Percentiles rank a stretch among this genome's conserved stretches.
These are phyloP conservation scores for Rutidosis leptorrhynchoides DNA, from an alignment of 129 eudicot species.

Conservation along the genomic window DNA sequence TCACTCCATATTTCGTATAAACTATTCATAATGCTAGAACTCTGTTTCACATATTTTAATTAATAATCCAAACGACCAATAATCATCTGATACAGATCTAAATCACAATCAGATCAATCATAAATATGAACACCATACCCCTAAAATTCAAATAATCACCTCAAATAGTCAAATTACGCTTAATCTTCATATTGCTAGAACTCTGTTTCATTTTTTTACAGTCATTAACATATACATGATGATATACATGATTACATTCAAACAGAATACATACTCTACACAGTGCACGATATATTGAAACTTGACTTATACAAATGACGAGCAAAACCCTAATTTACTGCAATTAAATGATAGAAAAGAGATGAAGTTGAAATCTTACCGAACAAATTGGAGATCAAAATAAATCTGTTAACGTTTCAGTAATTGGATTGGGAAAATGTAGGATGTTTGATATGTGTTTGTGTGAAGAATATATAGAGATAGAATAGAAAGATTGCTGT, in stretches of 20 bases:
- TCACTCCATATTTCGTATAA: background rate
- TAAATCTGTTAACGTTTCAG: slow-evolving; percentile 1
- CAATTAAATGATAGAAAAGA: slow-evolving; percentile 13
- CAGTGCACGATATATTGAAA: background rate
- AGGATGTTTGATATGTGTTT: slow-evolving; percentile 12
- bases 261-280: background rate
- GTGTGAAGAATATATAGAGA: background rate
- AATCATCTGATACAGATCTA: slow-evolving; percentile 15
- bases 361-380: slow-evolving; percentile 16
- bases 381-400: slow-evolving; percentile 15
- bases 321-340: slow-evolving; percentile 12
- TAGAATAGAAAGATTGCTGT: slow-evolving; percentile 13
- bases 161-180: too few relatives aligned
- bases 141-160: background rate
- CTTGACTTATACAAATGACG: background rate
- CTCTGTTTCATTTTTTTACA: slow-evolving; percentile 1
- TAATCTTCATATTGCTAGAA: too few relatives aligned
- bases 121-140: background rate
- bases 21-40: too few relatives aligned
- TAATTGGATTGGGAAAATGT: slow-evolving; percentile 18
- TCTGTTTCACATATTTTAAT: background rate
- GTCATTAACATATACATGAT: background rate
- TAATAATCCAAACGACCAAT: slow-evolving; percentile 7
- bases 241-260: background rate
- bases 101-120: slow-evolving; percentile 1